Conservation (phyloP, 208 protist genomes). For the Trypanosoma brucei region DNA sequence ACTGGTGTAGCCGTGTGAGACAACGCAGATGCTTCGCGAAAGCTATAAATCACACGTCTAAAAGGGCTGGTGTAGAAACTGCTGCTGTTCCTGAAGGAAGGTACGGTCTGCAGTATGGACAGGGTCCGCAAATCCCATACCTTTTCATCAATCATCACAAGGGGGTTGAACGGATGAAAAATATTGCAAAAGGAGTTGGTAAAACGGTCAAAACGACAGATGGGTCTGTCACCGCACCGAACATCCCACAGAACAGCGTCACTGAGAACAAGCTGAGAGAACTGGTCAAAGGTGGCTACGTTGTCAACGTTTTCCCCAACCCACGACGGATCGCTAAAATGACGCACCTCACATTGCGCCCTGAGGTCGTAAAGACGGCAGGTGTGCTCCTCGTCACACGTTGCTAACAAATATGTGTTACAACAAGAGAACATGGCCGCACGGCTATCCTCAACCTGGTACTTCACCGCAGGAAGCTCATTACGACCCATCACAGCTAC, state of each 20-base stretch:
- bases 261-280: slow-evolving; percentile 70
- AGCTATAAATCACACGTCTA: slow-evolving; percentile 72
- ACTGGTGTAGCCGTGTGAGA: slow-evolving; percentile 39
- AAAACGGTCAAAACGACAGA: slow-evolving; percentile 85
- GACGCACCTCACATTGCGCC: slow-evolving; percentile 43
- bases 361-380: slow-evolving; percentile 67
- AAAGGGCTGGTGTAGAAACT: slow-evolving; percentile 56
- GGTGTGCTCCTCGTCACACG: slow-evolving; percentile 51
- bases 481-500: slow-evolving; percentile 54
- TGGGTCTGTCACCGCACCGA: slow-evolving; percentile 54
- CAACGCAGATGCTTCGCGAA: slow-evolving; percentile 43
- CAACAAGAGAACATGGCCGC: slow-evolving; percentile 68
- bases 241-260: slow-evolving; percentile 86
- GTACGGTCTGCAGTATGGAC: slow-evolving; percentile 69
- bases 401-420: slow-evolving; percentile 50
- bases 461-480: slow-evolving; percentile 49
- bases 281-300: slow-evolving; percentile 73
- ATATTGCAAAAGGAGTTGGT: slow-evolving; percentile 71
- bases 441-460: slow-evolving; percentile 45
- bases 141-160: slow-evolving; percentile 82
- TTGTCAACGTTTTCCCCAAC: slow-evolving; percentile 68
- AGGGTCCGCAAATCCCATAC: slow-evolving; percentile 83
- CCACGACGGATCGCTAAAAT: slow-evolving; percentile 66
- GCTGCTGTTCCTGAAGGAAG: slow-evolving; percentile 63
- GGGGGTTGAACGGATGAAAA: slow-evolving; percentile 70